Evolutionary conservation across 805 yeast species (phyloP), one percentile per base, ranked within the genome.

Genomic region (Metschnikowia dekortorum): DNA sequence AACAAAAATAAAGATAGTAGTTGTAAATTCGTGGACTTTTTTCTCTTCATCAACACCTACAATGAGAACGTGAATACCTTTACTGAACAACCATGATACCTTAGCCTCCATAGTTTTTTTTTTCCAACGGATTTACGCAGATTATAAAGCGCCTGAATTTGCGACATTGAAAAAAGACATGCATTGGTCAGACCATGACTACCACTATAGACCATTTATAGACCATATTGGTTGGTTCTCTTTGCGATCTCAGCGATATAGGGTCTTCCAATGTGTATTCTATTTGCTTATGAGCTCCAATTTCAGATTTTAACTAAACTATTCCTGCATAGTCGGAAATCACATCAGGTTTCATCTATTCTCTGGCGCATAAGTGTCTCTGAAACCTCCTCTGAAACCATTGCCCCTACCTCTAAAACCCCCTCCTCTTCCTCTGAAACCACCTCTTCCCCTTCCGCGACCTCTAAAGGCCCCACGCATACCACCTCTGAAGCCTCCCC

Each of bases 391-490:
- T 35, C 61, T 39, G 41, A 53, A 54, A 7, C 57, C 59, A 11
- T 57, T 55, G 5, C 64, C 58, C 28, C 39, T 43, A 39, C 67
- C 61, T n/a, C 69, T 65, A 44, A 68, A 55, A 18, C 59, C 60
- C 2, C 46, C 39, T 1, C 45, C 45, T 8, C 56, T 54, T 6
- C 71, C 69, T 51, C 70, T 60, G 32, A 50, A 52, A 5, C 65
- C 62, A 4, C 59, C 59, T 57, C 71, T 62, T 8, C 69, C 66
- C 35, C 70, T 55, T 8, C 64, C 63, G 39, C 74, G 67, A 13
- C 70, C 67, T n/a, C 79, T 69, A 55, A 68, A 68, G 2, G 79
- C 79, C 51, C 77, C 79, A 51, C 80, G 62, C 22, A 71, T 70
- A 2, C 79, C 75, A 50, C 79, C 79, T 57, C 78, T 71, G 56